Conservation (phyloP, 2,329 filamentous ascomycete species). For the Geosmithia flava region DNA sequence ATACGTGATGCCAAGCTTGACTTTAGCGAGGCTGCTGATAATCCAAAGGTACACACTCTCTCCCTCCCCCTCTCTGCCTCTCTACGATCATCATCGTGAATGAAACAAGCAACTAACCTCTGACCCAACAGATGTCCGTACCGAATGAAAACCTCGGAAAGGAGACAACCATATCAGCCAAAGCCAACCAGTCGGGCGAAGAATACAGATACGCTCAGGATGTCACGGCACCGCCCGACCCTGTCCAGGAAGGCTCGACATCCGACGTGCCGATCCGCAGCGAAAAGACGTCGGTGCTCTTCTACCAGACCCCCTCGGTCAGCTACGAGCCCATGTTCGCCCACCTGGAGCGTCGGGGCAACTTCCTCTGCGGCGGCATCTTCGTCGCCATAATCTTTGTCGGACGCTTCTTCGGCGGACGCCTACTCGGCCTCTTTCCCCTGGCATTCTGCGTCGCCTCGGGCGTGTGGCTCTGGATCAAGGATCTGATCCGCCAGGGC, state of each 20-base stretch:
- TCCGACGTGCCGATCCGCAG: constrained; percentile 92
- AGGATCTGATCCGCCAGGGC: constrained; percentile 73
- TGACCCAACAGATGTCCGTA: constrained; percentile 50
- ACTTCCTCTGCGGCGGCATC: constrained; percentile 56
- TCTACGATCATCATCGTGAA: neutral
- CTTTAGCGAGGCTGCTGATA: constrained; percentile 54
- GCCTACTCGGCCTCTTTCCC: constrained; percentile 64
- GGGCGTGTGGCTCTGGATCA: constrained; percentile 80
- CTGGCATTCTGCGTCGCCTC: constrained; percentile 60
- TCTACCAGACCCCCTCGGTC: constrained; percentile 84
- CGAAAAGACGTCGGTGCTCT: constrained; percentile 92
- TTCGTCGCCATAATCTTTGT: constrained; percentile 63
- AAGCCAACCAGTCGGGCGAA: constrained; percentile 56
- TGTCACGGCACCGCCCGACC: constrained; percentile 81
- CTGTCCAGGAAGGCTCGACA: constrained; percentile 67
- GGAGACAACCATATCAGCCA: constrained; percentile 58
- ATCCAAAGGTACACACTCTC: constrained; percentile 47
- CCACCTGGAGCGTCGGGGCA: constrained; percentile 62
- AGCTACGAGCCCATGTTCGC: constrained; percentile 84
- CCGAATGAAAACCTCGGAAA: constrained; percentile 83
- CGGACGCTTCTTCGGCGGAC: constrained; percentile 69
- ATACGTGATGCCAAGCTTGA: constrained; percentile 71
- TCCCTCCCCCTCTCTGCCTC: neutral
- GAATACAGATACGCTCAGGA: constrained; percentile 83
- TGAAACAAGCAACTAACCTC: no score